phyloP scores from a whole-genome alignment of 441 rosid genomes.

The Gossypium laxum region DNA sequence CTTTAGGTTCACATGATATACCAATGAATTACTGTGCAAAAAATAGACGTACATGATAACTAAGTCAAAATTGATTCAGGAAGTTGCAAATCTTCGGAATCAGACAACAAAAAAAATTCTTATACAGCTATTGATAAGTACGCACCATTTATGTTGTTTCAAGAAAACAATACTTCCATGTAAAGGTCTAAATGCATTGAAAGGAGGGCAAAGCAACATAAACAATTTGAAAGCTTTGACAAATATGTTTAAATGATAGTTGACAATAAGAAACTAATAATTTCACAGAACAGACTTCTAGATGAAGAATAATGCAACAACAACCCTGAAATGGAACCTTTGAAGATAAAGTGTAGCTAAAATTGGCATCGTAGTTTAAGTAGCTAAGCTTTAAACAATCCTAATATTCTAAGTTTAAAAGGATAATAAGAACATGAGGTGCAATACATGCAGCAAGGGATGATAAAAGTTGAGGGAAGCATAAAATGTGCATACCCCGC shows the following conservation, averaged over 20 bases:
- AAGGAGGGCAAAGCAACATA: neutral
- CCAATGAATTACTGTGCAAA: neutral
- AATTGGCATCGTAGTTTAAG: neutral
- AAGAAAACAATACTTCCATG: neutral
- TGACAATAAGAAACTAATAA: neutral
- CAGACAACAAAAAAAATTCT: neutral
- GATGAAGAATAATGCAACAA: neutral
- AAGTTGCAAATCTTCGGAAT: neutral
- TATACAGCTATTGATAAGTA: neutral
- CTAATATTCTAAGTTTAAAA: neutral
- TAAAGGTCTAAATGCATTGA: slow-evolving; percentile 1
- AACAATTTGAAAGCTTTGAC: neutral
- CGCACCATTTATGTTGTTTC: neutral
- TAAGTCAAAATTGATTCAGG: neutral
- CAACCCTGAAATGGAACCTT: neutral
- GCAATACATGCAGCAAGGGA: neutral
- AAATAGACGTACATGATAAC: neutral
- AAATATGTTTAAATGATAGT: neutral
- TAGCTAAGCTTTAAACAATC: neutral
- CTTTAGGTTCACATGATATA: neutral
- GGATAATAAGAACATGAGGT: neutral
- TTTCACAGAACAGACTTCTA: neutral
- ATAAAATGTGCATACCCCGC: slow-evolving; percentile 54
- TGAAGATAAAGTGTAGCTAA: neutral
- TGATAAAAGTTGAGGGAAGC: slow-evolving; percentile 3